Conservation (phyloP, 2,329 filamentous ascomycete species). For the Colletotrichum abscissum region DNA sequence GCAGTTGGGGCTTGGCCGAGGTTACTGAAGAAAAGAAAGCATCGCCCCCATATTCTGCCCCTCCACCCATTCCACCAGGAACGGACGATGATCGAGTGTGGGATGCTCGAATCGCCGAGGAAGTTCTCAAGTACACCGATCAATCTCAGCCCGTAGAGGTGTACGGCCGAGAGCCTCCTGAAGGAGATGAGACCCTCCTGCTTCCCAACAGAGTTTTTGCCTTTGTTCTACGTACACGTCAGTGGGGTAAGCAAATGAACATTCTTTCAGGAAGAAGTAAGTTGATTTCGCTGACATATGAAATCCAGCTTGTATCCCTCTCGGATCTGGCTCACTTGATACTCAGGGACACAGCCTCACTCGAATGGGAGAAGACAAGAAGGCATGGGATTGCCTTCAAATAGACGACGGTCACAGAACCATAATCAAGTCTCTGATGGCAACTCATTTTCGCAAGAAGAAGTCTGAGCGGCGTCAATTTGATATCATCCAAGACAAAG, state of each 20-base stretch:
- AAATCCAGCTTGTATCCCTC: not conserved
- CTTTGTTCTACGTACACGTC: not conserved
- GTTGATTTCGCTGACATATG: not conserved
- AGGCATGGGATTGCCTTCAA: not conserved
- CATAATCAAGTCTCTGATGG: constrained; percentile 21
- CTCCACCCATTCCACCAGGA: not conserved
- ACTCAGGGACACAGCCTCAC: not conserved
- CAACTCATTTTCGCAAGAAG: constrained; percentile 53
- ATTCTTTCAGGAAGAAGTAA: not conserved
- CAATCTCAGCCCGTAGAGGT: not conserved
- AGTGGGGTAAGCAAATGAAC: not conserved
- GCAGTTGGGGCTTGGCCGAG: not conserved
- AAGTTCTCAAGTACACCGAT: not conserved
- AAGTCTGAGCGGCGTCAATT: constrained; percentile 45
- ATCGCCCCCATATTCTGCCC: too few relatives aligned
- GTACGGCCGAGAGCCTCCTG: not conserved
- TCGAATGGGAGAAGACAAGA: not conserved
- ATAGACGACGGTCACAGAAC: not conserved
- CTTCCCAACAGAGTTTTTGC: not conserved
- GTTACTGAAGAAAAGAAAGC: not conserved
- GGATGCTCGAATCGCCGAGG: not conserved
- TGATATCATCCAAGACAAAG: constrained; percentile 59
- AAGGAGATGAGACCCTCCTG: not conserved
- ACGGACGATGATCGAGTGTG: not conserved
- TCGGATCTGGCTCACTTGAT: not conserved